A percentile compares a stretch with the other conserved stretches of the same genome.
These are phyloP conservation scores for Citrus sp. DNA, from an alignment of 345 rosid species.

Conservation along the genomic window DNA sequence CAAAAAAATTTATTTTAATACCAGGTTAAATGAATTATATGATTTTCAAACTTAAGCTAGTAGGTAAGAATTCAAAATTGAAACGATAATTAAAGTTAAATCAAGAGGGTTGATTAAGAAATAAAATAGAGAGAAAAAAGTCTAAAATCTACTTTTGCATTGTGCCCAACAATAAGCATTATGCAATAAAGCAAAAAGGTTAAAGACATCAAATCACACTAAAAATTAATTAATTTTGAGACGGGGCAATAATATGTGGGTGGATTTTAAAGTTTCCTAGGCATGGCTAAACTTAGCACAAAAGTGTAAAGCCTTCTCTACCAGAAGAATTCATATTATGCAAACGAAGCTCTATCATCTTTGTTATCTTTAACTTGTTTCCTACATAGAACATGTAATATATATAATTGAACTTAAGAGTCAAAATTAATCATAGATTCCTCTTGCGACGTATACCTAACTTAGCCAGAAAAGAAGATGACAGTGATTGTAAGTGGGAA, in stretches of 20 bases:
- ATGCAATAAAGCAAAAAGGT: background rate
- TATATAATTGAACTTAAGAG: background rate
- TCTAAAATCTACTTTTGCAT: background rate
- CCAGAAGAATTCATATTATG: background rate
- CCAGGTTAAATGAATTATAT: too few species aligned
- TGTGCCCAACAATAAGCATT: background rate
- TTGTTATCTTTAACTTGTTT: background rate
- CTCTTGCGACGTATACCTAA: constrained; percentile 18
- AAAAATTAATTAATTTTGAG: background rate
- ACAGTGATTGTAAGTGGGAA: background rate
- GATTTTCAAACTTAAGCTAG: too few species aligned
- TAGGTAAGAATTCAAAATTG: background rate
- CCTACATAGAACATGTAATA: background rate
- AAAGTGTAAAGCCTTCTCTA: background rate
- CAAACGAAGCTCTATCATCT: background rate
- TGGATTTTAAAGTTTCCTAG: background rate
- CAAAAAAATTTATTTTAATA: too few species aligned
- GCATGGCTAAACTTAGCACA: background rate
- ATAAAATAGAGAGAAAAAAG: background rate
- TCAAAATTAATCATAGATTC: constrained; percentile 15
- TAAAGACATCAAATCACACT: background rate
- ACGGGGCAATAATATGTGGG: background rate
- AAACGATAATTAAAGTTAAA: background rate
- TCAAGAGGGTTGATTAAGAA: background rate
- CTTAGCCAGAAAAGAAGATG: background rate